phyloP scores from a whole-genome alignment of 2,329 filamentous ascomycete species.

The Ceratocystis destructans region DNA sequence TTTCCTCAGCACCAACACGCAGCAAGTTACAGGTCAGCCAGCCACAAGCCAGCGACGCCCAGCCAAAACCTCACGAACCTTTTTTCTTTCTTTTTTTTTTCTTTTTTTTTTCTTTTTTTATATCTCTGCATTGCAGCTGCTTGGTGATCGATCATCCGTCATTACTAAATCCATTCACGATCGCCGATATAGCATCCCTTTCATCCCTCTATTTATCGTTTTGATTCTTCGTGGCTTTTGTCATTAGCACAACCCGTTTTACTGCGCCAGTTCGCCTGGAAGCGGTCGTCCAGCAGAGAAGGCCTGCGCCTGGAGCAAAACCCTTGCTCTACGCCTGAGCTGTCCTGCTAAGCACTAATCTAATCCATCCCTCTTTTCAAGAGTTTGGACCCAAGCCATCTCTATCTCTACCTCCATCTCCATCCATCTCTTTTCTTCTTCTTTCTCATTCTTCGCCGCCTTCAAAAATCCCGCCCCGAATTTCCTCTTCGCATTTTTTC shows the following conservation, averaged over 20 bases:
- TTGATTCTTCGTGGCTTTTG: constrained; percentile 1
- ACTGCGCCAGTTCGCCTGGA: not conserved
- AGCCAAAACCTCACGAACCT: not conserved
- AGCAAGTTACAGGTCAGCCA: not conserved
- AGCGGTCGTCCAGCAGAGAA: constrained; percentile 6
- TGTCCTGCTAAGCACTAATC: constrained; percentile 12
- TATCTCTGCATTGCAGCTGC: too few species aligned
- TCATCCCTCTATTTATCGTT: not conserved
- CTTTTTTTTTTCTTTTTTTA: too few species aligned
- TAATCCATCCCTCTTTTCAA: constrained; percentile 2
- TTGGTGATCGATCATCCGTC: too few species aligned
- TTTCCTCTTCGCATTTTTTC: not conserved
- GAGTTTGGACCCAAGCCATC: constrained; percentile 1
- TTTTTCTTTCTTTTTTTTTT: too few species aligned
- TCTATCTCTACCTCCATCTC: not conserved
- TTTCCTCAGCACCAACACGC: not conserved
- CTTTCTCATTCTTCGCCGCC: not conserved
- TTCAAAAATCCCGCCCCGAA: not conserved
- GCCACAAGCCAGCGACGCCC: not conserved
- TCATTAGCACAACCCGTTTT: not conserved
- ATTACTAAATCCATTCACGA: too few species aligned
- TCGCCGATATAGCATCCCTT: too few species aligned
- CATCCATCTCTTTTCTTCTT: constrained; percentile 4
- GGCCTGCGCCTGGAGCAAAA: constrained; percentile 16
- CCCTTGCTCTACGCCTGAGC: constrained; percentile 16